Evolutionary conservation across 306 rosid species (phyloP).

Genomic region (Vigna unguiculata): DNA sequence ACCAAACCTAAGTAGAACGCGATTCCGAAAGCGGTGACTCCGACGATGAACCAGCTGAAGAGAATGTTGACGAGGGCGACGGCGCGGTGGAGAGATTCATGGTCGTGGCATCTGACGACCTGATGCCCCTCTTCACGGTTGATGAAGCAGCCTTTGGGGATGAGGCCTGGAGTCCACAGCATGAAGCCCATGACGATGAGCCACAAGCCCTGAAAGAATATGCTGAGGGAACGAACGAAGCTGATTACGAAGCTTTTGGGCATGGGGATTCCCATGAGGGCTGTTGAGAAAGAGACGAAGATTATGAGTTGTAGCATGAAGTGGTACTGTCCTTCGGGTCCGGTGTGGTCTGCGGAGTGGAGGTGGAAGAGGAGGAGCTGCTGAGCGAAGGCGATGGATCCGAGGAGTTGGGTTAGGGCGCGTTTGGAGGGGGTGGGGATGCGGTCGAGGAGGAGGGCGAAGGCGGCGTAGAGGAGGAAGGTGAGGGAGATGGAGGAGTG

Average conservation of each 20-base stretch:
- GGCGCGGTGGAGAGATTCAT: conserved; percentile 68
- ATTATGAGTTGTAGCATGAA: conserved; percentile 60
- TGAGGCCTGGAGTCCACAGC: conserved; percentile 74
- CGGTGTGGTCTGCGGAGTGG: conserved; percentile 81
- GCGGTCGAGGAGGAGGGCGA: conserved; percentile 62
- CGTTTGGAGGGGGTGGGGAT: conserved; percentile 1
- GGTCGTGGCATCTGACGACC: conserved; percentile 62
- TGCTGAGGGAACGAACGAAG: conserved; percentile 68
- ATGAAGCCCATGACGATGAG: conserved; percentile 67
- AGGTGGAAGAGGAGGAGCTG: conserved; percentile 77
- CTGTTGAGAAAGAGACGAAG: conserved; percentile 50
- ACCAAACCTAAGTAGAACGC: conserved; percentile 55
- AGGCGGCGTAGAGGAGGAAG: conserved; percentile 62
- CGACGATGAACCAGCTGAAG: conserved; percentile 76
- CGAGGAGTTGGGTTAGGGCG: conserved; percentile 65
- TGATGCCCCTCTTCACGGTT: conserved; percentile 62
- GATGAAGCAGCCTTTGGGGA: conserved; percentile 73
- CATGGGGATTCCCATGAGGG: conserved; percentile 63
- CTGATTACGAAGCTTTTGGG: conserved; percentile 62
- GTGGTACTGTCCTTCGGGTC: conserved; percentile 91
- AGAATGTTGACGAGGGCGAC: conserved; percentile 62
- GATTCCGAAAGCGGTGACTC: conserved; percentile 50
- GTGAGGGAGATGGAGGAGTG: conserved; percentile 74
- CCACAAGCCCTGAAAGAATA: conserved; percentile 80
- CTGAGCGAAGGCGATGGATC: conserved; percentile 67